Evolutionary conservation across 2,329 filamentous ascomycete species (phyloP).

Genomic region (Furcasterigmium furcatum): DNA sequence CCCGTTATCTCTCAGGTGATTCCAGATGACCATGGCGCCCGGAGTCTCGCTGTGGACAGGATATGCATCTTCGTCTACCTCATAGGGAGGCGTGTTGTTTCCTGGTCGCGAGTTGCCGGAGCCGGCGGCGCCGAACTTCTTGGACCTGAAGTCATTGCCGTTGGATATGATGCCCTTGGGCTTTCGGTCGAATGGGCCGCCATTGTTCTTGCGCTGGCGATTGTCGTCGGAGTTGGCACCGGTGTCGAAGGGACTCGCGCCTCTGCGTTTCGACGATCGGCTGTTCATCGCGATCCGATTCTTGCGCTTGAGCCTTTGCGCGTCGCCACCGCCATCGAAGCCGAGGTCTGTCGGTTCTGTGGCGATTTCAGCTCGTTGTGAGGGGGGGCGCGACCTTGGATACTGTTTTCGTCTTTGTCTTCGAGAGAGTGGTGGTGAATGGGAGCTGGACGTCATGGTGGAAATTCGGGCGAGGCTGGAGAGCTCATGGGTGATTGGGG

Average conservation of each 20-base stretch:
- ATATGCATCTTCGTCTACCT: slow-evolving; percentile 16
- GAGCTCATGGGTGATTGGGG: neutral
- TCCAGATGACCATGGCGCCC: slow-evolving; percentile 48
- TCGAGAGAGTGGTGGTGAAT: neutral
- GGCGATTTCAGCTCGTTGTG: neutral
- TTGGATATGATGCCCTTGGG: neutral
- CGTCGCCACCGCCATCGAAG: slow-evolving; percentile 22
- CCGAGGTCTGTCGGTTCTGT: slow-evolving; percentile 20
- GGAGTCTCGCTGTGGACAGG: slow-evolving; percentile 26
- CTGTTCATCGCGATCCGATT: slow-evolving; percentile 19
- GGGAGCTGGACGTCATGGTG: neutral
- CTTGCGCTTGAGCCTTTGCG: slow-evolving; percentile 20
- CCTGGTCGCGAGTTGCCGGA: neutral
- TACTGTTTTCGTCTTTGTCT: neutral
- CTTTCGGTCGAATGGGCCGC: slow-evolving; percentile 15
- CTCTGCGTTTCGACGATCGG: slow-evolving; percentile 16
- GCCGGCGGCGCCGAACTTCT: neutral
- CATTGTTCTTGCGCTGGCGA: slow-evolving; percentile 9
- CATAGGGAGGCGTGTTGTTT: slow-evolving; percentile 6
- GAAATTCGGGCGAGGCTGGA: neutral
- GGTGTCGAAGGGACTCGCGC: slow-evolving; percentile 18
- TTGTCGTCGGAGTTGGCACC: slow-evolving; percentile 15
- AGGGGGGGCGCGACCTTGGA: too few species aligned
- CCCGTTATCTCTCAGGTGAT: slow-evolving; percentile 50
- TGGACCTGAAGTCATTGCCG: neutral